Base-by-base conservation (phyloP, 257 asterid species). In the Jasminum sambac region DNA sequence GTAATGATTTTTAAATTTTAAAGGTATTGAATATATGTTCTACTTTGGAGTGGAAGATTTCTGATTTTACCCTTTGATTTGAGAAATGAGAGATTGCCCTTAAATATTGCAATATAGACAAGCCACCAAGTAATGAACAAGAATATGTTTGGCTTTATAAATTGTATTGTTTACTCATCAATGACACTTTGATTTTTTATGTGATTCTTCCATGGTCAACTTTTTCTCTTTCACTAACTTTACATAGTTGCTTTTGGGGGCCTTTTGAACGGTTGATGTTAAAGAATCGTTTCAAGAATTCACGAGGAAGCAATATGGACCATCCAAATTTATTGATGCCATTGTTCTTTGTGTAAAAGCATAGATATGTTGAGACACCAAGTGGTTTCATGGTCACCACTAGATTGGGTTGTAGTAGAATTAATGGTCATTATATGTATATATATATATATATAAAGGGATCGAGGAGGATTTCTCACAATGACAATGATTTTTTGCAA, bases 181-280 rank as follows among this genome's bases (percentile, higher is more conserved):
- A 69, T 66, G 67, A 59, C 36, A 17, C 26, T 48, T 46, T 48
- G 58, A n/a, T 48, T 70, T 70, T 43, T 69, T 68, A 81, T 81
- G 72, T 69, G 80, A 78, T 81, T 74, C 83, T 61, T 55, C 59
- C 70, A 71, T 68, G 69, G 78, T 77, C 82, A 63, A 57, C 41
- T 24, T 65, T 34, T 62, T 74, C 78, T 72, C 85, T 74, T 74
- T 62, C 68, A 64, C 69, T 37, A 74, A 57, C 75, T 77, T 77
- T 77, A 30, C 70, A 61, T 73, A 63, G 70, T 78, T 72, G 62
- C 72, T 64, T 75, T 19, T 66, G 4, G 64, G 59, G 11, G 7
- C 17, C 11, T 41, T 55, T 70, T 74, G 46, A 63, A 74, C 84
- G 84, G 84, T 81, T 40, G 75, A 78, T 76, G 78, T 78, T 52